Percentiles rank a stretch among this genome's conserved stretches.
These are phyloP conservation scores for Cylindrotheca fusiformis DNA, from an alignment of 108 stramenopile genomes.

Conservation along the genomic window DNA sequence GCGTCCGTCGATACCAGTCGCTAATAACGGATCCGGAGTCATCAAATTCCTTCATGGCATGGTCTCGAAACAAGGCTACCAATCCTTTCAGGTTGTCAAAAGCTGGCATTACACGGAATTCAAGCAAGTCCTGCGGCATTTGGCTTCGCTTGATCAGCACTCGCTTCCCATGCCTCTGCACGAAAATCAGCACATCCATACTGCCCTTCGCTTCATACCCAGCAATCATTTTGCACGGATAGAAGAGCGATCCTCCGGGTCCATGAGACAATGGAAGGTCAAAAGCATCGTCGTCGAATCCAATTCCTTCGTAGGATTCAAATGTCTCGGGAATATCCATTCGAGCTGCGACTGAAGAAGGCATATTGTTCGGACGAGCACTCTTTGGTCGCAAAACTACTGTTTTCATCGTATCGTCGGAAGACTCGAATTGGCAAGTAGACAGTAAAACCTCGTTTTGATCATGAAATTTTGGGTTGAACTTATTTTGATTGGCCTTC, in stretches of 20 bases:
- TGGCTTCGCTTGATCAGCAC: neutral
- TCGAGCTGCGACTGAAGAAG: neutral
- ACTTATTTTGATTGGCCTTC: neutral
- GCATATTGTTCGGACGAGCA: neutral
- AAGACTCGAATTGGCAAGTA: neutral
- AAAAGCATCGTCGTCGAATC: neutral
- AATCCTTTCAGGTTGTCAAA: neutral
- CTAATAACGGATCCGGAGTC: neutral
- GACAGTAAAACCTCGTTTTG: neutral
- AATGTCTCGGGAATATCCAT: neutral
- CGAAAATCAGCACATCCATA: neutral
- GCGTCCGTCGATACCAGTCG: slow-evolving; percentile 1
- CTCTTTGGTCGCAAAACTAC: neutral
- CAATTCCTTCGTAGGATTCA: neutral
- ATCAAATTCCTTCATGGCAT: neutral
- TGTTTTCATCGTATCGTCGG: neutral
- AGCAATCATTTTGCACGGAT: slow-evolving; percentile 1
- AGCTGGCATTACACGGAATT: neutral
- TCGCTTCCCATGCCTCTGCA: neutral
- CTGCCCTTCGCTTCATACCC: neutral
- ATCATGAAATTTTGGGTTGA: neutral
- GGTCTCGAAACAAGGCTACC: neutral
- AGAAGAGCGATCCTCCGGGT: neutral
- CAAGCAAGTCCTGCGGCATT: neutral
- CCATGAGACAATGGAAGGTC: neutral